phyloP scores from a whole-genome alignment of 345 rosid species.

The Acer negundo region DNA sequence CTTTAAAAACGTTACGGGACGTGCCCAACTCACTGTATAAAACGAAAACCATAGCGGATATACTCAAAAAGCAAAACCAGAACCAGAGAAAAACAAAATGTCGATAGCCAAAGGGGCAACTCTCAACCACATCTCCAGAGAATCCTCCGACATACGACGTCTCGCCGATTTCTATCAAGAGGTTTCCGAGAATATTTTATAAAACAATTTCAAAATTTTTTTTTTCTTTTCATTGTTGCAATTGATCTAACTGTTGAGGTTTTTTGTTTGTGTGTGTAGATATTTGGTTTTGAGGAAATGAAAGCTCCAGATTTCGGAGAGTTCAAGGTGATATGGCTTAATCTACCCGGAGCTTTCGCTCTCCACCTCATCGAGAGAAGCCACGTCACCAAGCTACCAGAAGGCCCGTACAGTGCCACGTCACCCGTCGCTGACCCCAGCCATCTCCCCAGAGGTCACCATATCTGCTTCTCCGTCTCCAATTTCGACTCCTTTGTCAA shows the following conservation, averaged over 20 bases:
- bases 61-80: background rate
- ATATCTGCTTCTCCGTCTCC: conserved; percentile 77
- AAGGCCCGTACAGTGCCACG: conserved; percentile 77
- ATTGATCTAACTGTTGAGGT: background rate
- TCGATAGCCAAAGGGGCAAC: conserved; percentile 47
- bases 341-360: conserved; percentile 56
- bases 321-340: conserved; percentile 83
- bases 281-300: conserved; percentile 81
- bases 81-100: conserved; percentile 26
- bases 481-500: conserved; percentile 67
- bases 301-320: conserved; percentile 69
- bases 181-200: conserved; percentile 29
- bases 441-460: conserved; percentile 81
- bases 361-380: conserved; percentile 79
- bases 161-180: conserved; percentile 81
- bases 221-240: no score
- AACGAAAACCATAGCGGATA: background rate
- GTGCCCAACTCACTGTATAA: no score
- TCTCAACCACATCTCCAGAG: conserved; percentile 84
- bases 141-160: conserved; percentile 68
- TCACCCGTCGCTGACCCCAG: conserved; percentile 60
- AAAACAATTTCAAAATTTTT: background rate
- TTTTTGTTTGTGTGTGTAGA: conserved; percentile 31
- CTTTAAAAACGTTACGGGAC: no score
- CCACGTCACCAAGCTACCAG: conserved; percentile 71